Percentiles rank a stretch among this genome's conserved stretches.
phyloP scores from a whole-genome alignment of 2,329 filamentous ascomycete genomes.

The Aspergillus sp. region DNA sequence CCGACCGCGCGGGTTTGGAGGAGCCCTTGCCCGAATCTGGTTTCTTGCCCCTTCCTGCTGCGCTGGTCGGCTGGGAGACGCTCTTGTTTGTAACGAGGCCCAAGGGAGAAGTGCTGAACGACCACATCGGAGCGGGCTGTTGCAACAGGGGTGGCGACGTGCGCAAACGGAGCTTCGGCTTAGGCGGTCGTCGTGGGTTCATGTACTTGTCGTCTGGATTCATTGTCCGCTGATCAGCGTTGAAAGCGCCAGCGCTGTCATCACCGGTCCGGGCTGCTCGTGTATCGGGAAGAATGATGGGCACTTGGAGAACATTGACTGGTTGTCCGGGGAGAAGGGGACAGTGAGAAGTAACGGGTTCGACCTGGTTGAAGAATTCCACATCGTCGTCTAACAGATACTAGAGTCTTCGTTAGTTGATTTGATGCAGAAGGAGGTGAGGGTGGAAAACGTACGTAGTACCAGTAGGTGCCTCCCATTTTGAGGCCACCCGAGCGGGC shows the following conservation, averaged over 20 bases:
- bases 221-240: conserved; percentile 68
- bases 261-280: conserved; percentile 57
- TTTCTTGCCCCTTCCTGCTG: conserved; percentile 15
- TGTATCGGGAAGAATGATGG: conserved; percentile 59
- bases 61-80: conserved; percentile 36
- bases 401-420: conserved; percentile 45
- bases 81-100: conserved; percentile 26
- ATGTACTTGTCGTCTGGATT: conserved; percentile 74
- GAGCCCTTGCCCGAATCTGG: conserved; percentile 17
- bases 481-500: conserved; percentile 76
- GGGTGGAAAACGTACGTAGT: conserved; percentile 73
- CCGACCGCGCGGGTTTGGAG: conserved; percentile 30
- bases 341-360: conserved; percentile 74
- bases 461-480: conserved; percentile 94
- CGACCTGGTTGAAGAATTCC: conserved; percentile 71
- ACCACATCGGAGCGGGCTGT: conserved; percentile 21
- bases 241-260: conserved; percentile 62
- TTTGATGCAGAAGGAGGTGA: conserved; percentile 13
- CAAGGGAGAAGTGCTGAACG: conserved; percentile 28
- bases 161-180: conserved; percentile 47
- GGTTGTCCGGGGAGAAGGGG: conserved; percentile 84
- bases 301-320: conserved; percentile 81
- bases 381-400: conserved; percentile 78
- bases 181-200: conserved; percentile 61
- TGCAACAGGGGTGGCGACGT: conserved; percentile 42